phyloP scores from a whole-genome alignment of 1,139 yeast species.

The Debaryomycetaceae sp. region DNA sequence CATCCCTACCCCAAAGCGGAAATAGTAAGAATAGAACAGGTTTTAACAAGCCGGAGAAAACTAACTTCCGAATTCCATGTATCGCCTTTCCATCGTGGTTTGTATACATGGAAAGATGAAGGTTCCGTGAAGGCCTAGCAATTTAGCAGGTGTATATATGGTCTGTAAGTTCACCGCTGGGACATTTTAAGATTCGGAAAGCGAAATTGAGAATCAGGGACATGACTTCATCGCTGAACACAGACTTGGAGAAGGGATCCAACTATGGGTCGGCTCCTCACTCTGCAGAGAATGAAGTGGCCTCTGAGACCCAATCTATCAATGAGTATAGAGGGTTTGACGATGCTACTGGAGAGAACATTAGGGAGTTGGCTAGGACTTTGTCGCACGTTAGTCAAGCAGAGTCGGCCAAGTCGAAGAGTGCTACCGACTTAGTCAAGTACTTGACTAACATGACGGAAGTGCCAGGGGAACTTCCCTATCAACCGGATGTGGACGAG shows the following conservation, averaged over 20 bases:
- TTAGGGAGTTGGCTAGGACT: conserved; percentile 32
- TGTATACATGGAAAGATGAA: too few relatives aligned
- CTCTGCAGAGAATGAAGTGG: not conserved
- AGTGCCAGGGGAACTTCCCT: conserved; percentile 49
- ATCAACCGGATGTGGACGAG: conserved; percentile 14
- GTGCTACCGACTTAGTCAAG: conserved; percentile 46
- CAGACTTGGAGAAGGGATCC: conserved; percentile 7
- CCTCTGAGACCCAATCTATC: conserved; percentile 18
- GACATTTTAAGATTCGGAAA: too few relatives aligned
- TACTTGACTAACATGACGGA: conserved; percentile 49
- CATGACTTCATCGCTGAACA: not conserved
- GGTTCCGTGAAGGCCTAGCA: not conserved
- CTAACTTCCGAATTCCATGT: not conserved
- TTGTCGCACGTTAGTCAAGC: conserved; percentile 15
- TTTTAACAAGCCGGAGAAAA: not conserved
- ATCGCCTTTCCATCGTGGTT: too few relatives aligned
- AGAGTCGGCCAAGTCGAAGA: conserved; percentile 13
- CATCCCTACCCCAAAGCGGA: not conserved
- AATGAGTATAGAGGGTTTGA: conserved; percentile 28
- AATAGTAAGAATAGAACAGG: not conserved
- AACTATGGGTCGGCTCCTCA: conserved; percentile 4
- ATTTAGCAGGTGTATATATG: not conserved
- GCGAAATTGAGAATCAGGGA: not conserved
- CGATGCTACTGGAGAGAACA: conserved; percentile 22
- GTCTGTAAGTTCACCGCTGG: not conserved